Conservation (phyloP, 495 filamentous ascomycete species). For the Penicillium chermesinum region DNA sequence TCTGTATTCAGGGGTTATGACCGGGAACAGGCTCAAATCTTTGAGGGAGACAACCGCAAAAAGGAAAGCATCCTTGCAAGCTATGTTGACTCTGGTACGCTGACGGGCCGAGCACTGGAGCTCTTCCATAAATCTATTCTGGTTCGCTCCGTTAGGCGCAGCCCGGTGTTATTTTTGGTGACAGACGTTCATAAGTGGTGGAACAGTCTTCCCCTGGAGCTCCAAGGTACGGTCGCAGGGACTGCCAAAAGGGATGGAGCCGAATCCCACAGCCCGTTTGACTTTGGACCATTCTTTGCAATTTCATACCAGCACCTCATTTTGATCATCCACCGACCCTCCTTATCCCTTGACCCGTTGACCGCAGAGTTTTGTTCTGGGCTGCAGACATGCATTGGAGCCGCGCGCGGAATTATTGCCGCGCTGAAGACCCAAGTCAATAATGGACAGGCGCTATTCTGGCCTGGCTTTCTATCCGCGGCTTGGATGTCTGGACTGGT, state of each 20-base stretch:
- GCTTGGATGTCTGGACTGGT: slow-evolving; percentile 41
- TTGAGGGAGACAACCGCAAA: background rate
- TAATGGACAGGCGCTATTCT: slow-evolving; percentile 32
- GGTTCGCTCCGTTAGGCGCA: slow-evolving; percentile 32
- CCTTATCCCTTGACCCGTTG: slow-evolving; percentile 29
- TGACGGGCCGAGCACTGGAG: slow-evolving; percentile 37
- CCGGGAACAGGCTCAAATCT: background rate
- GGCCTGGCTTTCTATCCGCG: slow-evolving; percentile 37
- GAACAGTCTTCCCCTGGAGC: slow-evolving; percentile 33
- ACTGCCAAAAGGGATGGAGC: background rate
- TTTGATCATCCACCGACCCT: slow-evolving; percentile 56
- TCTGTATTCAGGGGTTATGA: no score
- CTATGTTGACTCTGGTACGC: slow-evolving; percentile 37
- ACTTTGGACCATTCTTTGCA: slow-evolving; percentile 43
- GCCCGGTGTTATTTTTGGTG: slow-evolving; percentile 32
- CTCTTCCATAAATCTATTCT: slow-evolving; percentile 41
- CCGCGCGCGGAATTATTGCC: slow-evolving; percentile 32
- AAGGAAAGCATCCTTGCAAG: slow-evolving; percentile 33
- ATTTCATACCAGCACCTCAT: slow-evolving; percentile 64
- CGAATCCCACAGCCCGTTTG: slow-evolving; percentile 22
- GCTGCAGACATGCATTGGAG: slow-evolving; percentile 38
- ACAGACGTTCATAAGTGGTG: slow-evolving; percentile 45
- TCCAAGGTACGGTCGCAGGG: slow-evolving; percentile 15
- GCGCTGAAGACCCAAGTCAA: slow-evolving; percentile 29
- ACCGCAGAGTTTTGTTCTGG: slow-evolving; percentile 37